Conservation (phyloP, 805 yeast genomes). For the Sugiyamaella valdiviana region DNA sequence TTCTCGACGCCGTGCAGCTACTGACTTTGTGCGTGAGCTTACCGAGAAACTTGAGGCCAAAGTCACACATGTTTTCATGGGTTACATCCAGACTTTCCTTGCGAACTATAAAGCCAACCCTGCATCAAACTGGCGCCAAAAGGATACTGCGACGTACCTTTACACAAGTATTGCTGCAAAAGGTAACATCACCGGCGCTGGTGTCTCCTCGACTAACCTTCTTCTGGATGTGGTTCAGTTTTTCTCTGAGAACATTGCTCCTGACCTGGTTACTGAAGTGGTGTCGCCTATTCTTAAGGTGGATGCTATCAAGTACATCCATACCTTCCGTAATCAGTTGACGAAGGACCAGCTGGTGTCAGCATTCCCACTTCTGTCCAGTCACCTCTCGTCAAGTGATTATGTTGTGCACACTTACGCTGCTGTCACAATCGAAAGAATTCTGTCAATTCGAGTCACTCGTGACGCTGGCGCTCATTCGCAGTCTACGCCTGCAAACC, state of each 20-base stretch:
- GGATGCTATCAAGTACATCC: constrained; percentile 88
- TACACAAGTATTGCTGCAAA: constrained; percentile 88
- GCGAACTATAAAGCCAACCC: constrained; percentile 41
- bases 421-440: constrained; percentile 85
- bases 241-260: constrained; percentile 73
- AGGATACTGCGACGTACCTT: constrained; percentile 79
- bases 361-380: constrained; percentile 70
- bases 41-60: constrained; percentile 69
- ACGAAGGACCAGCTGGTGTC: constrained; percentile 76
- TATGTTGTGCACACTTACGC: constrained; percentile 90
- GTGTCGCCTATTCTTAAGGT: constrained; percentile 76
- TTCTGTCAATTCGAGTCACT: constrained; percentile 60
- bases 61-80: constrained; percentile 69
- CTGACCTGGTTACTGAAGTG: constrained; percentile 56
- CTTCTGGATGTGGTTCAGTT: constrained; percentile 82
- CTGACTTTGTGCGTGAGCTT: constrained; percentile 82
- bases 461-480: constrained; percentile 29
- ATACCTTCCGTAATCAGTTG: constrained; percentile 85
- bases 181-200: constrained; percentile 79
- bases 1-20: constrained; percentile 87
- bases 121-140: constrained; percentile 66
- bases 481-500: constrained; percentile 17
- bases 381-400: constrained; percentile 56
- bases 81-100: constrained; percentile 63
- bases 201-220: constrained; percentile 80